These are phyloP conservation scores for Chlorella sp. DNA, from an alignment of 139 green algal species.

Conservation along the genomic window DNA sequence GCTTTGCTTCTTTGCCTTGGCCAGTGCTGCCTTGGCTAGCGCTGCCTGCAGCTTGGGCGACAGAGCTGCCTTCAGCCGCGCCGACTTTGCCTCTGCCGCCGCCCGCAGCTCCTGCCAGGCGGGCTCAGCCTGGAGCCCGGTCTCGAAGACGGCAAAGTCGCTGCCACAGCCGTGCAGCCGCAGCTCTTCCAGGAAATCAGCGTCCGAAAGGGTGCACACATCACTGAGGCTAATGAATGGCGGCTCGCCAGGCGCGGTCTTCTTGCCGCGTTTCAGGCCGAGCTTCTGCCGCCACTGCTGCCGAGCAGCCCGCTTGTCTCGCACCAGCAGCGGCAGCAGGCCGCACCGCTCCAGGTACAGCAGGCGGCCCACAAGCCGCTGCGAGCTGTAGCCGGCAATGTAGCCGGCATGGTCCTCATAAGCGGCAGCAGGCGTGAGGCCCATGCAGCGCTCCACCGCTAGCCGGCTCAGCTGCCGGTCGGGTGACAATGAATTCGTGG, in stretches of 20 bases:
- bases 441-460: slow-evolving; percentile 14
- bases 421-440: neutral
- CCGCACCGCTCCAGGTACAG: slow-evolving; percentile 15
- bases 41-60: too few species aligned
- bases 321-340: slow-evolving; percentile 5
- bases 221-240: neutral
- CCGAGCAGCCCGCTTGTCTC: neutral
- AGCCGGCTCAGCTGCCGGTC: neutral
- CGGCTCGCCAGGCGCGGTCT: neutral
- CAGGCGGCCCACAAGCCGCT: neutral
- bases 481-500: neutral
- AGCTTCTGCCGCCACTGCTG: slow-evolving; percentile 16
- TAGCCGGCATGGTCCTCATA: neutral
- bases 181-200: neutral
- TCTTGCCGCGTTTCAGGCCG: neutral
- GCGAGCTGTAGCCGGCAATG: neutral
- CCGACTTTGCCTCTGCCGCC: too few species aligned
- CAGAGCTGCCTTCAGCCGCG: too few species aligned
- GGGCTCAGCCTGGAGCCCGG: too few species aligned
- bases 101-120: neutral
- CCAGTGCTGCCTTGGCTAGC: too few species aligned
- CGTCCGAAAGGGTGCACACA: neutral
- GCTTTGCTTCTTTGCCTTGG: too few species aligned
- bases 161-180: too few species aligned
- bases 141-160: too few species aligned